Conservation (phyloP, 345 rosid genomes). For the Mallotus nudiflorus region DNA sequence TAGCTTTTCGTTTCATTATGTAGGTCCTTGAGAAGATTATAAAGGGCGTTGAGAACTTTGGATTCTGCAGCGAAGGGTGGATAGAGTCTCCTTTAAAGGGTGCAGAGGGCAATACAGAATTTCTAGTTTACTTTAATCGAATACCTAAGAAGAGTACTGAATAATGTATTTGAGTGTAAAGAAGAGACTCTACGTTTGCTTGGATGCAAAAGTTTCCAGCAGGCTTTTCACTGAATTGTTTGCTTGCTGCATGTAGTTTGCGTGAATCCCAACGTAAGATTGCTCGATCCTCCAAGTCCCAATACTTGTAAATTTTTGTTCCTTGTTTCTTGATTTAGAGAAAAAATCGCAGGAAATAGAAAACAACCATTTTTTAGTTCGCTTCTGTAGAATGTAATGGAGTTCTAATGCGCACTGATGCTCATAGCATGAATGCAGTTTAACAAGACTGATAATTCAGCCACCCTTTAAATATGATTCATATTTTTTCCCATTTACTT, state of each 20-base stretch:
- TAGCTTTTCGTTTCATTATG: neutral
- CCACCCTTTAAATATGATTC: neutral
- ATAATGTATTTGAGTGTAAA: neutral
- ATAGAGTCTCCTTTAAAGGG: conserved; percentile 93
- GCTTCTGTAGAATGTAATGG: neutral
- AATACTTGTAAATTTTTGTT: neutral
- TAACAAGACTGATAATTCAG: neutral
- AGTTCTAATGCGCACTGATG: neutral
- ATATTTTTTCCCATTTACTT: no score
- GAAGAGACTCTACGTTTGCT: neutral
- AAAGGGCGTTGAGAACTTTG: conserved; percentile 68
- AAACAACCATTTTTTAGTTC: neutral
- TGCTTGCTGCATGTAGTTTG: neutral
- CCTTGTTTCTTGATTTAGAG: neutral
- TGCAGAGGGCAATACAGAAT: conserved; percentile 88
- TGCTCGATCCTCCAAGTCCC: neutral
- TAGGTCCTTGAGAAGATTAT: conserved; percentile 84
- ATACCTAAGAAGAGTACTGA: conserved; percentile 31
- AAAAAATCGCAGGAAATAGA: neutral
- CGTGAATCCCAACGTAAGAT: neutral
- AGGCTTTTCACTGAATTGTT: neutral
- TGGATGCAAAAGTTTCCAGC: neutral
- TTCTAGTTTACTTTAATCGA: conserved; percentile 68
- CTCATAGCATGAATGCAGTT: neutral
- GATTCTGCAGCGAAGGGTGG: conserved; percentile 71